Evolutionary conservation across 2,329 filamentous ascomycete genomes (phyloP), one percentile per base, ranked within the genome.

Genomic region (Tolypocladium inflatum): DNA sequence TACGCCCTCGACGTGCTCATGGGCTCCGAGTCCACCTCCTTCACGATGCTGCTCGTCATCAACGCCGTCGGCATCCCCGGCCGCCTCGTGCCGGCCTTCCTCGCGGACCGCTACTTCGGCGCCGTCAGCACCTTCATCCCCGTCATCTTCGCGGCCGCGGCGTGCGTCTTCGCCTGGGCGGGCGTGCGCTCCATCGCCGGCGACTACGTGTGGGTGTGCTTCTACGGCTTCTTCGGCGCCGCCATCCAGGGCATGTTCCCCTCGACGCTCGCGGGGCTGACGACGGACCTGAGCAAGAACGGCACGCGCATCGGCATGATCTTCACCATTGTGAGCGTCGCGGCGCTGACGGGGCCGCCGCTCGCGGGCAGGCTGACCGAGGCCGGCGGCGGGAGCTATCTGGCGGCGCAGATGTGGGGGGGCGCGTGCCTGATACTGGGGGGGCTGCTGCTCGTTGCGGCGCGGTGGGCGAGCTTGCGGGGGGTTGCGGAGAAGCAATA

Each of bases 161-260:
- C 84, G 17, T 68, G 66, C 54, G 69, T 84, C 38, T 73, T 68
- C 35, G 76, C 74, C 30, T 88, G 85, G 85, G 75, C 79, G 0
- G 78, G 76, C 0, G 80, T 87, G 0, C 57, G 62, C 5, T 64
- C 61, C 6, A 61, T 71, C 0, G 56, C 64, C 0, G 68, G 63
- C 1, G 64, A 64, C 26, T 89, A 88, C 64, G 76, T 74, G 1
- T 90, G 88, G 78, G 74, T 81, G 0, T 73, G 78, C 0, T 76
- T 86, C 58, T 89, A 87, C 65, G 88, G 88, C 1, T 75, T 89
- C 54, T 79, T 79, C 2, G 83, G 79, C 0, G 85, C 84, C 0
- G 84, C 78, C 0, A 81, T 89, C 53, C 86, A 89, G 70, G 79
- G 80, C 8, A 67, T 90, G 13, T 89, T 89, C 63, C 86, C 87